Conservation (phyloP, 257 asterid genomes). For the Solanum pimpinellifolium region DNA sequence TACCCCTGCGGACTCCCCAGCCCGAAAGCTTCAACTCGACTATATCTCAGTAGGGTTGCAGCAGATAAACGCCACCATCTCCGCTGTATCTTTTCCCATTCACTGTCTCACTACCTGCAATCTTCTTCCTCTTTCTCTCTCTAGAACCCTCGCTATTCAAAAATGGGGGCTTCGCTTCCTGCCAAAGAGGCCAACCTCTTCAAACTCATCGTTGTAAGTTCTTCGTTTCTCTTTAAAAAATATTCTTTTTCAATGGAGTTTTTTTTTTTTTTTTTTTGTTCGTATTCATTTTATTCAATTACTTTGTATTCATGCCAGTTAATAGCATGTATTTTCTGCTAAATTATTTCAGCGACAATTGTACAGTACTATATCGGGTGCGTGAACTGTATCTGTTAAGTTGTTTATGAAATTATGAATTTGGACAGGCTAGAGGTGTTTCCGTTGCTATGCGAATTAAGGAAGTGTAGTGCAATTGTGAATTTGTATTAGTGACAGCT, state of each 20-base stretch:
- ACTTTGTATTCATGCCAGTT: background rate
- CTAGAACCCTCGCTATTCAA: conserved; percentile 1
- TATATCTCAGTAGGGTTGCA: conserved; percentile 66
- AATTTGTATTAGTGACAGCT: background rate
- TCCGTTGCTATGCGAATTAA: background rate
- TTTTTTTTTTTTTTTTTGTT: background rate
- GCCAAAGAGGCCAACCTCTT: conserved; percentile 98
- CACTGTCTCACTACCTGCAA: conserved; percentile 1
- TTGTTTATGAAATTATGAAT: background rate
- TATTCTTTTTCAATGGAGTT: background rate
- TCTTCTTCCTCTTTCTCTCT: background rate
- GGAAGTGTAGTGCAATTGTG: background rate
- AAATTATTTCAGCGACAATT: background rate
- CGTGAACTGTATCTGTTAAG: background rate
- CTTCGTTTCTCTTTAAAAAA: background rate
- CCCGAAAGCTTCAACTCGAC: background rate
- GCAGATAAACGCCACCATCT: conserved; percentile 74
- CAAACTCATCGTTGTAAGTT: conserved; percentile 91
- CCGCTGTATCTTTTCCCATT: conserved; percentile 2
- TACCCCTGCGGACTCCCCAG: background rate
- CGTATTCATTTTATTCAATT: background rate
- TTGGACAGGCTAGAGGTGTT: background rate
- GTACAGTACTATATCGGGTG: background rate
- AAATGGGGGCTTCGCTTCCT: conserved; percentile 96
- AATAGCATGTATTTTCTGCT: conserved; percentile 6